Percentiles rank a stretch among this genome's conserved stretches.
Conservation (phyloP, 2,329 filamentous ascomycete genomes). For the Parasarocladium wereldwijsianum region DNA sequence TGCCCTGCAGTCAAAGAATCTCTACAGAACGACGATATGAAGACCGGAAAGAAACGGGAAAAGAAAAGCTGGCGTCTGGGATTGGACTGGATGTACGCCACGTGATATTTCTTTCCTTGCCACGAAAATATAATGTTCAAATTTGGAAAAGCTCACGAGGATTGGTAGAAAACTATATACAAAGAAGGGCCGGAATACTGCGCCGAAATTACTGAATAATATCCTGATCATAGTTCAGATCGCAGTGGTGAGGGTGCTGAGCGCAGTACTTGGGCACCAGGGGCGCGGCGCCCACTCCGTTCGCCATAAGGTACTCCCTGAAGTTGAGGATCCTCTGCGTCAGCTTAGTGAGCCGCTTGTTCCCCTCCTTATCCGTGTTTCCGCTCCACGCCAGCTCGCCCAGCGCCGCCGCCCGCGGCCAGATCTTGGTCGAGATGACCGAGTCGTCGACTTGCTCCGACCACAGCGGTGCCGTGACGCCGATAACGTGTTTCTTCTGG, state of each 20-base stretch:
- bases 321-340: slow-evolving; percentile 44
- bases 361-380: slow-evolving; percentile 44
- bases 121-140: too few species aligned
- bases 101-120: too few species aligned
- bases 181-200: too few species aligned
- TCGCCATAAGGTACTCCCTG: slow-evolving; percentile 41
- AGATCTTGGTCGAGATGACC: slow-evolving; percentile 63
- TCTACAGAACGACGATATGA: too few species aligned
- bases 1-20: too few species aligned
- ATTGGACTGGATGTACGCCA: too few species aligned
- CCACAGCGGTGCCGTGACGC: slow-evolving; percentile 75
- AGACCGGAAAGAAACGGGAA: too few species aligned
- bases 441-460: slow-evolving; percentile 61
- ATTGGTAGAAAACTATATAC: too few species aligned
- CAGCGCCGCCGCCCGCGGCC: slow-evolving; percentile 62
- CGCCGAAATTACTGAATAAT: too few species aligned
- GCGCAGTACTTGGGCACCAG: slow-evolving; percentile 43
- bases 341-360: slow-evolving; percentile 26
- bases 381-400: slow-evolving; percentile 75
- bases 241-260: slow-evolving; percentile 41
- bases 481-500: slow-evolving; percentile 53
- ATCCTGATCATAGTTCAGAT: slow-evolving; percentile 36
- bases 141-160: too few species aligned
- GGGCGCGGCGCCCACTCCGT: slow-evolving; percentile 32
- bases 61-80: too few species aligned